These are phyloP conservation scores for Blepharisma japonicum DNA, from an alignment of 73 alveolate genomes.

Conservation along the genomic window DNA sequence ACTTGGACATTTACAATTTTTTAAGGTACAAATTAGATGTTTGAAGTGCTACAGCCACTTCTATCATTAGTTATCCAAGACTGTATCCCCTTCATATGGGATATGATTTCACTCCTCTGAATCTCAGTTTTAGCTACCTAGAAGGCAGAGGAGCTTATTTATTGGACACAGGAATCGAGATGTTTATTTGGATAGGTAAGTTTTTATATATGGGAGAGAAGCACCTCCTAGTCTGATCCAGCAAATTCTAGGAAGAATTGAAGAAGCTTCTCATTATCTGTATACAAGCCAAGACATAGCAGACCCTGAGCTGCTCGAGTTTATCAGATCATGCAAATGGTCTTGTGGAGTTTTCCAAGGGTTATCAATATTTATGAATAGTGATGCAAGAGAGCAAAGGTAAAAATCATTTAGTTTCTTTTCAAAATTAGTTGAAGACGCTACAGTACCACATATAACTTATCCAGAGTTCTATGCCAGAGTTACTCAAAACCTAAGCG, in stretches of 20 bases:
- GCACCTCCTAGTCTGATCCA: neutral
- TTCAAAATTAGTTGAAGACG: slow-evolving; percentile 21
- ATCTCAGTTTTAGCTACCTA: neutral
- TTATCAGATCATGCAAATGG: neutral
- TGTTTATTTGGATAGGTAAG: slow-evolving; percentile 26
- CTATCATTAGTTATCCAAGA: neutral
- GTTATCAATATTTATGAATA: neutral
- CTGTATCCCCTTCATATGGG: slow-evolving; percentile 8
- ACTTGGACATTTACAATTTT: no score
- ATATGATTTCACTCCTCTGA: neutral
- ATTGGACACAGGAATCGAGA: slow-evolving; percentile 23
- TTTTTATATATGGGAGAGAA: slow-evolving; percentile 20
- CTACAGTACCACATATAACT: neutral
- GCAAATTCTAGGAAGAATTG: neutral
- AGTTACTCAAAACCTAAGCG: neutral
- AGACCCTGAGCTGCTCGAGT: neutral
- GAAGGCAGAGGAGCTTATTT: slow-evolving; percentile 25
- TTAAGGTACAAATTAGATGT: no score
- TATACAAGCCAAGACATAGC: neutral
- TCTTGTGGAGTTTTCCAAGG: slow-evolving; percentile 13
- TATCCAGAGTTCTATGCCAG: slow-evolving; percentile 6
- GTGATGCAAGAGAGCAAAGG: slow-evolving; percentile 17
- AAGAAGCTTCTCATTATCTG: slow-evolving; percentile 9
- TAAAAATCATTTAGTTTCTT: slow-evolving; percentile 2
- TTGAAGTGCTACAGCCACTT: no score